Evolutionary conservation across 2,329 filamentous ascomycete species (phyloP).

Genomic region (Colletotrichum incanum): DNA sequence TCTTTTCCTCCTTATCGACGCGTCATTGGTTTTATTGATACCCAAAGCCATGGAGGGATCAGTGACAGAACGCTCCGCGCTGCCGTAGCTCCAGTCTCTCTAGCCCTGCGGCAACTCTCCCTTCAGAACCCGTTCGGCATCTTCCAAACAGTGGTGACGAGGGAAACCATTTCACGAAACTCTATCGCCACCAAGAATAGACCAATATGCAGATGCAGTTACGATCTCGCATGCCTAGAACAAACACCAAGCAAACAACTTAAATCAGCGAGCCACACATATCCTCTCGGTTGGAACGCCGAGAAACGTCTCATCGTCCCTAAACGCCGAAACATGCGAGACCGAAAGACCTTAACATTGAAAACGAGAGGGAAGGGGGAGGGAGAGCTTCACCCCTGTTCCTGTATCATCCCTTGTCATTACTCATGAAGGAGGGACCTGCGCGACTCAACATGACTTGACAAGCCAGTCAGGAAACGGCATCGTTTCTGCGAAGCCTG

Average conservation of each 20-base stretch:
- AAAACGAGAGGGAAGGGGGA: background rate
- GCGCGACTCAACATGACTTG: background rate
- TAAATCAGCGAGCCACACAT: background rate
- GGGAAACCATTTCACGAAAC: background rate
- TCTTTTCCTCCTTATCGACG: background rate
- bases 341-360: background rate
- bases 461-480: background rate
- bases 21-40: background rate
- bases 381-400: background rate
- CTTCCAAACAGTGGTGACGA: background rate
- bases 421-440: background rate
- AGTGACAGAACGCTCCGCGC: background rate
- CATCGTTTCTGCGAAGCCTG: background rate
- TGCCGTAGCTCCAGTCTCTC: background rate
- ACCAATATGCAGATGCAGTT: background rate
- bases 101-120: background rate
- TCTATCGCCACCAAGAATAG: background rate
- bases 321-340: background rate
- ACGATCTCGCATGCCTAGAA: background rate
- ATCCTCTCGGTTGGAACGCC: background rate
- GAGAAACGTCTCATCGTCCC: background rate
- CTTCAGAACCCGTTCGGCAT: background rate
- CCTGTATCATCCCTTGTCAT: background rate
- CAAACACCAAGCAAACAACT: background rate
- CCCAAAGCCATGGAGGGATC: too few relatives aligned